Evolutionary conservation across 2,329 filamentous ascomycete species (phyloP).

Genomic region (Penicillium thymicola): DNA sequence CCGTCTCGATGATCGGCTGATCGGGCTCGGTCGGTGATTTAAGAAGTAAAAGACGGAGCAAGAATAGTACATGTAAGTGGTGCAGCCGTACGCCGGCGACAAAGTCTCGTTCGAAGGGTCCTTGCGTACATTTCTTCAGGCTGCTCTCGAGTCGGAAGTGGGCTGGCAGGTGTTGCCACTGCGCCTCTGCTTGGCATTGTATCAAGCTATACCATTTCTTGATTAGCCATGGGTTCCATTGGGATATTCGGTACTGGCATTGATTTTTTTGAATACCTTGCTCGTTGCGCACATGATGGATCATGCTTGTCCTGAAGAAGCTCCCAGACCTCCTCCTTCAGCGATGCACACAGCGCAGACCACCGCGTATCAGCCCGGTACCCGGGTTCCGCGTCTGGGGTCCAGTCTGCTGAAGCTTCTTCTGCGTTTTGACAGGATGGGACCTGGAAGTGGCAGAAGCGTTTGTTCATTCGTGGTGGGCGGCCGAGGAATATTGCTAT

Average conservation of each 20-base stretch:
- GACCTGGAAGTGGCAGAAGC: conserved; percentile 41
- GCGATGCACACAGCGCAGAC: conserved; percentile 27
- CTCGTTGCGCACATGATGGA: conserved; percentile 15
- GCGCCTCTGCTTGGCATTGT: conserved; percentile 19
- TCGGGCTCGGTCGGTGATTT: conserved; percentile 26
- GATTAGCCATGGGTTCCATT: not conserved
- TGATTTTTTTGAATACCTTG: conserved; percentile 11
- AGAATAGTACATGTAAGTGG: conserved; percentile 29
- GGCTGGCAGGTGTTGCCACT: conserved; percentile 21
- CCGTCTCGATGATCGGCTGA: conserved; percentile 23
- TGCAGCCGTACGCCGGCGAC: conserved; percentile 25
- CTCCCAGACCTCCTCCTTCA: conserved; percentile 30
- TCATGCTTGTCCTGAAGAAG: conserved; percentile 25
- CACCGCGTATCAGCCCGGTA: conserved; percentile 28
- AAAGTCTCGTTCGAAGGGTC: conserved; percentile 27
- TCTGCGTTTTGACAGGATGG: conserved; percentile 13
- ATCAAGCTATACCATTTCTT: conserved; percentile 21
- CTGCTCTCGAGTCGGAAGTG: conserved; percentile 24
- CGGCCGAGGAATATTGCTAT: conserved; percentile 49
- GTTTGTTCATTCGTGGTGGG: conserved; percentile 44
- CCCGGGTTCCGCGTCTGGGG: conserved; percentile 16
- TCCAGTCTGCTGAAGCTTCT: conserved; percentile 10
- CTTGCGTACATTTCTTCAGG: conserved; percentile 20
- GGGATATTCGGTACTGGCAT: not conserved
- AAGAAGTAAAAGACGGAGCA: conserved; percentile 22